These are phyloP conservation scores for Xylaria arbuscula DNA, from an alignment of 2,329 filamentous ascomycete genomes.

Conservation along the genomic window DNA sequence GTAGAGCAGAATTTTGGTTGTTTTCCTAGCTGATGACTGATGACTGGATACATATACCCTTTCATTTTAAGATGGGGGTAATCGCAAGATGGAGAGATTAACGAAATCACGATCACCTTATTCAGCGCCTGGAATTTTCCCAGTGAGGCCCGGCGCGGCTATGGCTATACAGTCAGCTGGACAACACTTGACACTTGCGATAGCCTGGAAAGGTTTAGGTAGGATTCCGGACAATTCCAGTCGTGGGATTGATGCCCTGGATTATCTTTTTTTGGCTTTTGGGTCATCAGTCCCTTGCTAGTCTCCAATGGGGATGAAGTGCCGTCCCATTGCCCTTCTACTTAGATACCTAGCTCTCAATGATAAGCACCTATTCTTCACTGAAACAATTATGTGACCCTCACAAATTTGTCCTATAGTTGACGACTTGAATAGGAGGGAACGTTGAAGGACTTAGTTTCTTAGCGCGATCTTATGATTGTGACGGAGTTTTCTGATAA, in stretches of 20 bases:
- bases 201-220: conserved; percentile 25
- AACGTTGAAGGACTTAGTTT: too few relatives aligned
- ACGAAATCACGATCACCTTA: conserved; percentile 41
- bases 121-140: conserved; percentile 30
- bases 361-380: conserved; percentile 4
- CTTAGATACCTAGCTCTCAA: conserved; percentile 8
- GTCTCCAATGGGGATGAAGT: conserved; percentile 32
- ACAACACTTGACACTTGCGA: conserved; percentile 12
- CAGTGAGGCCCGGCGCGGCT: background rate
- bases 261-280: conserved; percentile 29
- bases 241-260: conserved; percentile 47
- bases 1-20: conserved; percentile 30
- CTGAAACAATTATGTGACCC: background rate
- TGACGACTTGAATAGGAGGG: too few relatives aligned
- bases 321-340: background rate
- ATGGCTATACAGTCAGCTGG: conserved; percentile 18
- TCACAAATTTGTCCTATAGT: background rate
- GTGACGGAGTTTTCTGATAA: too few relatives aligned
- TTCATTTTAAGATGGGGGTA: conserved; percentile 52
- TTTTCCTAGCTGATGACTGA: conserved; percentile 49
- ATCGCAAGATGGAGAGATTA: conserved; percentile 47
- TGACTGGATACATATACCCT: conserved; percentile 50
- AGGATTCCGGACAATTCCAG: conserved; percentile 27
- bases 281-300: conserved; percentile 35
- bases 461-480: too few relatives aligned